Evolutionary conservation across 2,329 filamentous ascomycete species (phyloP), one percentile per base, ranked within the genome.

Genomic region (Karstenula rhodostoma): DNA sequence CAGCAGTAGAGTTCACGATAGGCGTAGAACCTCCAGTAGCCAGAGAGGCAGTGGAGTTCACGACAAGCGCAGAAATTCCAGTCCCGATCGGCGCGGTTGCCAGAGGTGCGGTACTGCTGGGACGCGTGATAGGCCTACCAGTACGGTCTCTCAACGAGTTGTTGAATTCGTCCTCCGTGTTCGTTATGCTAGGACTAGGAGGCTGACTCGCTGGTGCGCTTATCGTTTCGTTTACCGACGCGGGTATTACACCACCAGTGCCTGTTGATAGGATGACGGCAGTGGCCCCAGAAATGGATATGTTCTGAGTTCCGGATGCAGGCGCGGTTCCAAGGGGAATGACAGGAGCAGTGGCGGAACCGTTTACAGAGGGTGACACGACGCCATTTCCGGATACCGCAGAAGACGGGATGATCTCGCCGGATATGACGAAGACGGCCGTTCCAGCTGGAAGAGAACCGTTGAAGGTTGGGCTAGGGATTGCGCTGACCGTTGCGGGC

Each of bases 311-410:
- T 22, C 56, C 58, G 25, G 58, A 63, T 3, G 61, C 55, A 12
- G 57, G 44, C 19, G 17, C 59, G 7, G 55, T 61, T 10, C 37
- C 54, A 32, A 42, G 22, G 4, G 40, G 27, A 17, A 55, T 44
- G n/a, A 49, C 33, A 25, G 35, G n/a, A 4, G 32, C 37, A 40
- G 47, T 23, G 1, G 46, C 32, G 48, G 55, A 59, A 9, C 40
- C 23, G 15, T 61, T 66, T 15, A 27, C n/a, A 7, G 57, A 37
- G n/a, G 64, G 61, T 8, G 54, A 55, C 25, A 65, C 57, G 12
- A 58, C 37, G 5, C 66, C 64, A 40, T 25, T 53, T 6, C 53
- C 57, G 2, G 58, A 66, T 23, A 61, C 62, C 0, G 59, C 64
- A 37, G 51, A 56, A 1, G 50, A 53, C 4, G 56, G 44, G 23